These are phyloP conservation scores for Scheffersomyces stipitis DNA, from an alignment of 805 yeast genomes.

Conservation along the genomic window DNA sequence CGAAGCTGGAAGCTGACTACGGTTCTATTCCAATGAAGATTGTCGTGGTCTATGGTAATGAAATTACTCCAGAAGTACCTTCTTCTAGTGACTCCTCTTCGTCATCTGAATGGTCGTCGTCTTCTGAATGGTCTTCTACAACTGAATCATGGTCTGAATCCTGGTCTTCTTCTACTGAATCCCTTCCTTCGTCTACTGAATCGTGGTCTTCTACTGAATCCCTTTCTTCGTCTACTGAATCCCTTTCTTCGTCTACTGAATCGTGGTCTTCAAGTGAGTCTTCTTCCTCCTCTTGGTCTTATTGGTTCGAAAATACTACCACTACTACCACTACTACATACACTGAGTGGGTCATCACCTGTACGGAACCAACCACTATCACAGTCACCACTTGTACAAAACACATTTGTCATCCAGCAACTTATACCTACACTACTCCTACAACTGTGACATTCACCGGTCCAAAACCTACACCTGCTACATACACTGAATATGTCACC, in stretches of 20 bases:
- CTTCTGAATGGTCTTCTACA: constrained; percentile 1
- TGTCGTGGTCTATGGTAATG: background rate
- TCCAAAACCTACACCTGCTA: constrained; percentile 14
- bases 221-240: constrained; percentile 2
- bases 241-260: background rate
- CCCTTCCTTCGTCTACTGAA: constrained; percentile 1
- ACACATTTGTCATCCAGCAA: constrained; percentile 23
- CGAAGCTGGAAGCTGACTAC: background rate
- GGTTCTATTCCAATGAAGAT: background rate
- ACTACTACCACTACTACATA: constrained; percentile 31
- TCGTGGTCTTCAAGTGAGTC: constrained; percentile 17
- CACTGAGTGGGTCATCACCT: constrained; percentile 38
- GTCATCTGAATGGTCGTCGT: background rate
- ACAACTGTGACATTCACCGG: constrained; percentile 35
- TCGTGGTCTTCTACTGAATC: constrained; percentile 4
- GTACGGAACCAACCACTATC: constrained; percentile 34
- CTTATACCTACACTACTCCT: constrained; percentile 30
- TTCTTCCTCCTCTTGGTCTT: constrained; percentile 5
- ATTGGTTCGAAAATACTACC: constrained; percentile 2
- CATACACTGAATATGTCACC: constrained; percentile 34
- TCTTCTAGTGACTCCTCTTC: background rate
- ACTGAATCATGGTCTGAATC: constrained; percentile 1
- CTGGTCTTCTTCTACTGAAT: constrained; percentile 2
- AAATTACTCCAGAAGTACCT: background rate
- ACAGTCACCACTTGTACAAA: constrained; percentile 32